Percentiles rank a stretch among this genome's conserved stretches.
Conservation (phyloP, 306 rosid genomes). For the cucumber (Cucumis sativus) region Cucumber_9930_V3 NC_026657.2:18474501-18475000, state of each 20-base stretch:
- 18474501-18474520: not conserved
- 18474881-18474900: conserved; percentile 27
- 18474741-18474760: not conserved
- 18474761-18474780: not conserved
- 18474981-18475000: not conserved
- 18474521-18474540: not conserved
- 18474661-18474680: conserved; percentile 30
- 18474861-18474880: not conserved
- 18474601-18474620: conserved; percentile 45
- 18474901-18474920: conserved; percentile 95
- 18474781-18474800: not conserved
- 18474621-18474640: conserved; percentile 27
- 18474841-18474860: not conserved
- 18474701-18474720: not conserved
- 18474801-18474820: not conserved
- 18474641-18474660: conserved; percentile 27
- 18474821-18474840: not conserved
- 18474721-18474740: not conserved
- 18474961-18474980: not conserved
- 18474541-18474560: not conserved
- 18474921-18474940: conserved; percentile 91
- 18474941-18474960: conserved; percentile 71
- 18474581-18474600: conserved; percentile 11
- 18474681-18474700: conserved; percentile 35
- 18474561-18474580: not conserved